Evolutionary conservation across 192 early-diverging fungal species (phyloP).

Genomic region (Entophlyctis helioformis): DNA sequence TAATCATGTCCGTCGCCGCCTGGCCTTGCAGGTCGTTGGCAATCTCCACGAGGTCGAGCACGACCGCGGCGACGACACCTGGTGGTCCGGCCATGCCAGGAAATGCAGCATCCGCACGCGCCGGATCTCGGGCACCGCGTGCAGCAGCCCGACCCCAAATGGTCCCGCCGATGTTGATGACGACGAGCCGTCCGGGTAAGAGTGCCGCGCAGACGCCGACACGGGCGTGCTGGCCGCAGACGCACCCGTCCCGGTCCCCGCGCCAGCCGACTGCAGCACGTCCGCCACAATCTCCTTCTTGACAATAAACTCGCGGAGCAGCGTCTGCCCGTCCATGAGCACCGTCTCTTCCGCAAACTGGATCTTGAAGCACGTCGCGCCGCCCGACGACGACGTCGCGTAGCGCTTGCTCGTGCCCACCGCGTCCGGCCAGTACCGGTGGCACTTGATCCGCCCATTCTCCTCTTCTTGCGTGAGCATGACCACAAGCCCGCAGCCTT

Average conservation of each 20-base stretch:
- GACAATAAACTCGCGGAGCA: conserved; percentile 5
- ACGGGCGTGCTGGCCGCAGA: too few relatives aligned
- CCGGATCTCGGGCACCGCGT: too few relatives aligned
- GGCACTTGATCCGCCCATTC: conserved; percentile 60
- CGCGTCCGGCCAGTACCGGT: conserved; percentile 71
- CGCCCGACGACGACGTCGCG: conserved; percentile 28
- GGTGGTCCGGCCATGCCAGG: conserved; percentile 74
- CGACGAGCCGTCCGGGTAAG: too few relatives aligned
- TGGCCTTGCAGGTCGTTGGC: conserved; percentile 19
- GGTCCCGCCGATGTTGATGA: too few relatives aligned
- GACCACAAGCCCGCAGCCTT: conserved; percentile 62
- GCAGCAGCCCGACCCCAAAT: too few relatives aligned
- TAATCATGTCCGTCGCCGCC: too few relatives aligned
- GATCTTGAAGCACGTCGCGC: conserved; percentile 40
- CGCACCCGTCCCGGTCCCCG: too few relatives aligned
- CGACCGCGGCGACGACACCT: conserved; percentile 17
- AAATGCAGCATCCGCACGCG: conserved; percentile 64
- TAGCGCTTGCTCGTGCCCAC: conserved; percentile 7
- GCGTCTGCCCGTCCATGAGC: conserved; percentile 11
- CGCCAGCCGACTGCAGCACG: too few relatives aligned
- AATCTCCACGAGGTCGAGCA: conserved; percentile 30
- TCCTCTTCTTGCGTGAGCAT: conserved; percentile 80
- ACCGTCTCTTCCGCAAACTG: conserved; percentile 40
- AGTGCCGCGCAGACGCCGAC: too few relatives aligned
- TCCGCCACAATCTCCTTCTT: conserved; percentile 10